A percentile compares a stretch with the other conserved stretches of the same genome.
These are phyloP conservation scores for Blastobotrys apis DNA, from an alignment of 1,139 yeast genomes.

Conservation along the genomic window DNA sequence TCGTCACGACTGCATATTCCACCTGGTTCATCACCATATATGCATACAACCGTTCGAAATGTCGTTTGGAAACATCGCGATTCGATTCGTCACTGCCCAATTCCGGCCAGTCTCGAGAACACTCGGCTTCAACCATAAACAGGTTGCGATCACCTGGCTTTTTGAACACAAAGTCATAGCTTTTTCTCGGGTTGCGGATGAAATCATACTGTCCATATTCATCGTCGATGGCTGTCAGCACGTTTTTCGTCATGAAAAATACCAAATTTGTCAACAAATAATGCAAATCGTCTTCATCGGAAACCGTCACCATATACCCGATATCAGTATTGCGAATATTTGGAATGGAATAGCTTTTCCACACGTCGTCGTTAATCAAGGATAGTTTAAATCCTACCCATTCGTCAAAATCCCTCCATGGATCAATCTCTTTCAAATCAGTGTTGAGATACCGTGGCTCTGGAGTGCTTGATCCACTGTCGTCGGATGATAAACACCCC, in stretches of 20 bases:
- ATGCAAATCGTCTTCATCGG: conserved; percentile 12
- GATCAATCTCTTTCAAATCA: conserved; percentile 7
- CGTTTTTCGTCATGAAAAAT: conserved; percentile 5
- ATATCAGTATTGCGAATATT: not conserved
- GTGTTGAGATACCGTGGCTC: conserved; percentile 9
- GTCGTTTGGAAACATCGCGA: conserved; percentile 5
- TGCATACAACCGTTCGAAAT: conserved; percentile 13
- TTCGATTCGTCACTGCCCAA: conserved; percentile 5
- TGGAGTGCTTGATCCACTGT: not conserved
- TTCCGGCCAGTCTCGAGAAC: conserved; percentile 13
- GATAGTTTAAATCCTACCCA: conserved; percentile 13
- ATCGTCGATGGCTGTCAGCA: not conserved
- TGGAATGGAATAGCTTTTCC: conserved; percentile 3
- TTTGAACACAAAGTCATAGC: conserved; percentile 10
- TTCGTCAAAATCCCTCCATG: conserved; percentile 14
- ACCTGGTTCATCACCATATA: conserved; percentile 14
- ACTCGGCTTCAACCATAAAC: conserved; percentile 13
- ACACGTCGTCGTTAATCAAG: conserved; percentile 7
- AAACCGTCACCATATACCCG: conserved; percentile 8
- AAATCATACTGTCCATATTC: not conserved
- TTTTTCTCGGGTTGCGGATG: conserved; percentile 2
- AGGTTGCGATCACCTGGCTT: conserved; percentile 1
- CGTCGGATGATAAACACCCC: conserved; percentile 2
- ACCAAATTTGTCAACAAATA: conserved; percentile 6
- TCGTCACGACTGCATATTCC: conserved; percentile 13